Evolutionary conservation across 805 yeast species (phyloP).

Genomic region (Candida wancherniae): DNA sequence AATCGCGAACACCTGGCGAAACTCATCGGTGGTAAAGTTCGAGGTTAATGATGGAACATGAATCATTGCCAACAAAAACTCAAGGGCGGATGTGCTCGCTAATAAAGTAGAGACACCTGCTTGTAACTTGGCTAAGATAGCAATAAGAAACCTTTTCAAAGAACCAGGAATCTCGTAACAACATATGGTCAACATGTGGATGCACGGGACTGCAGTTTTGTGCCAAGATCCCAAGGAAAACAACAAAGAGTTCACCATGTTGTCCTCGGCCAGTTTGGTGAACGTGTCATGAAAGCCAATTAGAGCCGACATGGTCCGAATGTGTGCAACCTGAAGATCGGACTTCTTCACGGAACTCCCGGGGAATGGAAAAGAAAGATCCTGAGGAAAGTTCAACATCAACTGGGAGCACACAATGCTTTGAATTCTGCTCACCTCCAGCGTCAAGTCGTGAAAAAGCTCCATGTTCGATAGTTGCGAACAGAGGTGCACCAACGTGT

Average conservation of each 20-base stretch:
- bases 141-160: conserved; percentile 60
- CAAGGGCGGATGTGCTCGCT: conserved; percentile 70
- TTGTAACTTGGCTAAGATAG: conserved; percentile 69
- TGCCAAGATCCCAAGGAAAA: conserved; percentile 71
- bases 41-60: conserved; percentile 63
- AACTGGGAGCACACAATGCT: conserved; percentile 56
- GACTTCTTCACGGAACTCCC: conserved; percentile 42
- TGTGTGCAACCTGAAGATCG: conserved; percentile 62
- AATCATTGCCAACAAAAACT: conserved; percentile 63
- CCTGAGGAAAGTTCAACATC: conserved; percentile 41
- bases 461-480: conserved; percentile 60
- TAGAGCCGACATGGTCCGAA: conserved; percentile 58
- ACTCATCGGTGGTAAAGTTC: conserved; percentile 72
- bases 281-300: conserved; percentile 55
- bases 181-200: conserved; percentile 70
- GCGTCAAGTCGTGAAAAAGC: conserved; percentile 42
- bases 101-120: conserved; percentile 66
- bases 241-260: conserved; percentile 54
- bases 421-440: conserved; percentile 38
- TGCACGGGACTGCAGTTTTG: conserved; percentile 69
- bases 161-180: conserved; percentile 78
- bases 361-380: conserved; percentile 30
- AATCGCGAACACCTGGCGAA: conserved; percentile 75
- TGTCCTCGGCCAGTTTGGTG: conserved; percentile 57
- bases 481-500: conserved; percentile 61